phyloP scores from a whole-genome alignment of 2,329 filamentous ascomycete genomes.

The Diaporthe citri region DNA sequence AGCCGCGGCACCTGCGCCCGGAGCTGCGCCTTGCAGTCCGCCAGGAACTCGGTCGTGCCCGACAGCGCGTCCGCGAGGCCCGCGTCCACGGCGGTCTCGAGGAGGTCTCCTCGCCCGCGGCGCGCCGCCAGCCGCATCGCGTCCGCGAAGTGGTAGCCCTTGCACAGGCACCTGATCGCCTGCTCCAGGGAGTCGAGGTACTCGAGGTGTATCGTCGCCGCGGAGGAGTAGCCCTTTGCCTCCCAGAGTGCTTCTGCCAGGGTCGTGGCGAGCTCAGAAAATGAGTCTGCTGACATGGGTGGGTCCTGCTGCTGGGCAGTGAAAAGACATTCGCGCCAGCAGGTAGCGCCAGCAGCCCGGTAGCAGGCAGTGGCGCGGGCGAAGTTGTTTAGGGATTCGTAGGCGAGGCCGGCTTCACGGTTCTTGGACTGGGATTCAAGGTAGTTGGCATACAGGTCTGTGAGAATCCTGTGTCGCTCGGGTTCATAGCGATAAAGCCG shows the following conservation, averaged over 20 bases:
- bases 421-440: conserved; percentile 81
- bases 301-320: conserved; percentile 77
- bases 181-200: conserved; percentile 80
- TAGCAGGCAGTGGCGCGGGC: conserved; percentile 84
- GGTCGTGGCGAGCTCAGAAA: conserved; percentile 76
- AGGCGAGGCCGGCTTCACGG: conserved; percentile 89
- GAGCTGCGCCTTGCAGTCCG: conserved; percentile 91
- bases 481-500: conserved; percentile 86
- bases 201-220: conserved; percentile 84
- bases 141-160: conserved; percentile 87
- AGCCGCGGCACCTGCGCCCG: conserved; percentile 88
- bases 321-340: conserved; percentile 93
- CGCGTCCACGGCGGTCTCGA: conserved; percentile 78
- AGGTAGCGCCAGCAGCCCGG: conserved; percentile 77
- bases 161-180: conserved; percentile 84
- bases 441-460: conserved; percentile 81
- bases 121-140: conserved; percentile 83
- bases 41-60: conserved; percentile 88
- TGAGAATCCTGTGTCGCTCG: conserved; percentile 75
- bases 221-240: conserved; percentile 84
- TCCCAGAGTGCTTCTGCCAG: conserved; percentile 86
- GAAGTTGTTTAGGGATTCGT: conserved; percentile 86
- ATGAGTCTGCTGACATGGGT: conserved; percentile 69
- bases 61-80: conserved; percentile 86
- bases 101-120: conserved; percentile 70